phyloP scores from a whole-genome alignment of 768 basidiomycete species.

The Pholiota conissans region DNA sequence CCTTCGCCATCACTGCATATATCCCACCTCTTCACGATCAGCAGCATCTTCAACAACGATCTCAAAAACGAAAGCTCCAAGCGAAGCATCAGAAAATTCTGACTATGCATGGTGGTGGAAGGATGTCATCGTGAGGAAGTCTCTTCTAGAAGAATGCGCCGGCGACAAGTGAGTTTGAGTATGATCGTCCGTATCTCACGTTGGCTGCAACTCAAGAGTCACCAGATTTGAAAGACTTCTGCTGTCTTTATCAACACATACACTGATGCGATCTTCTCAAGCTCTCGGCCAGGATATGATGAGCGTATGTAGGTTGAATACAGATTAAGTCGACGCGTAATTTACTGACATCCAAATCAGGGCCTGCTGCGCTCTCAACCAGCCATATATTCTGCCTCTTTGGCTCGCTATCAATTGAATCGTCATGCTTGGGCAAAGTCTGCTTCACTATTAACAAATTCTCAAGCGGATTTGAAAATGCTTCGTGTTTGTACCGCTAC shows the following conservation, averaged over 20 bases:
- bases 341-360: conserved; percentile 16
- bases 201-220: not conserved
- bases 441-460: conserved; percentile 32
- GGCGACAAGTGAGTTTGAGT: conserved; percentile 42
- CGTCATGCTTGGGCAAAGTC: conserved; percentile 37
- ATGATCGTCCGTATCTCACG: not conserved
- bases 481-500: conserved; percentile 23
- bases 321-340: not conserved
- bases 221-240: conserved; percentile 52
- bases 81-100: conserved; percentile 9
- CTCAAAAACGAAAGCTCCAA: conserved; percentile 11
- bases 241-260: conserved; percentile 53
- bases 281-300: conserved; percentile 13
- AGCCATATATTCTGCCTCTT: conserved; percentile 29
- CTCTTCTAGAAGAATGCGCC: conserved; percentile 53
- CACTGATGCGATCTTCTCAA: conserved; percentile 33
- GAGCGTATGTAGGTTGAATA: conserved; percentile 24
- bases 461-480: conserved; percentile 30
- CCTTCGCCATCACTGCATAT: conserved; percentile 40
- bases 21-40: conserved; percentile 1
- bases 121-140: conserved; percentile 54
- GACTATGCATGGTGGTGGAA: conserved; percentile 51
- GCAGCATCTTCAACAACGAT: not conserved
- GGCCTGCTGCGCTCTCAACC: conserved; percentile 31
- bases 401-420: conserved; percentile 29